These are phyloP conservation scores for Neocallimastix lanati DNA, from an alignment of 192 early-diverging fungal genomes.

Conservation along the genomic window DNA sequence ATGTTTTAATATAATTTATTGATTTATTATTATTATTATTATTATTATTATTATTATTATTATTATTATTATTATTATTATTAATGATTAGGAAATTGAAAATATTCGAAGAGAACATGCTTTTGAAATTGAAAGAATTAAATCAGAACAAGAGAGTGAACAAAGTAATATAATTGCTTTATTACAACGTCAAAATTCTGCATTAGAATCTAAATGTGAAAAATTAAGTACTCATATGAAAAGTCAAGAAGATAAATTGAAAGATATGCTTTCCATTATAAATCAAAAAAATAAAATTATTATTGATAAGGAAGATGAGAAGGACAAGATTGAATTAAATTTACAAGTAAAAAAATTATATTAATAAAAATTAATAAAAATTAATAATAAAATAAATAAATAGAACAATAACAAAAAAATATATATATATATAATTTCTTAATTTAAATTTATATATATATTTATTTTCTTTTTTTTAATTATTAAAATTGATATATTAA, in stretches of 20 bases:
- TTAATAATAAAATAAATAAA: no score
- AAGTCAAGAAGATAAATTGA: slow-evolving; percentile 25
- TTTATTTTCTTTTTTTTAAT: no score
- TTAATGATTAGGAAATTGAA: slow-evolving; percentile 25
- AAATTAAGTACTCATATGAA: slow-evolving; percentile 38
- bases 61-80: not conserved
- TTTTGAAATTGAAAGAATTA: slow-evolving; percentile 34
- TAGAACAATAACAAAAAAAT: no score
- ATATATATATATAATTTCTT: no score
- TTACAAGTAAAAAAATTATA: slow-evolving; percentile 16
- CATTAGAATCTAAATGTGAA: slow-evolving; percentile 35
- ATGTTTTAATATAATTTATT: no score
- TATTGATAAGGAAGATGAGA: slow-evolving; percentile 22
- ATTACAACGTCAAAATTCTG: slow-evolving; percentile 35
- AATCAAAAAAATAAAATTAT: slow-evolving; percentile 30
- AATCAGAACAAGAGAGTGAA: slow-evolving; percentile 37
- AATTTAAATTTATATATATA: no score
- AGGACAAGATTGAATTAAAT: slow-evolving; percentile 16
- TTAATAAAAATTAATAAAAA: no score
- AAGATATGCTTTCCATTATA: slow-evolving; percentile 26
- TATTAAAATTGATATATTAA: not conserved
- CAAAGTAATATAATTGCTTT: slow-evolving; percentile 31
- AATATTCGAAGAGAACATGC: slow-evolving; percentile 34
- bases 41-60: no score
- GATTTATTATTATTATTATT: no score